Conservation (phyloP, 176 grass and related monocot species). For the Rhynchospora pubera region DNA sequence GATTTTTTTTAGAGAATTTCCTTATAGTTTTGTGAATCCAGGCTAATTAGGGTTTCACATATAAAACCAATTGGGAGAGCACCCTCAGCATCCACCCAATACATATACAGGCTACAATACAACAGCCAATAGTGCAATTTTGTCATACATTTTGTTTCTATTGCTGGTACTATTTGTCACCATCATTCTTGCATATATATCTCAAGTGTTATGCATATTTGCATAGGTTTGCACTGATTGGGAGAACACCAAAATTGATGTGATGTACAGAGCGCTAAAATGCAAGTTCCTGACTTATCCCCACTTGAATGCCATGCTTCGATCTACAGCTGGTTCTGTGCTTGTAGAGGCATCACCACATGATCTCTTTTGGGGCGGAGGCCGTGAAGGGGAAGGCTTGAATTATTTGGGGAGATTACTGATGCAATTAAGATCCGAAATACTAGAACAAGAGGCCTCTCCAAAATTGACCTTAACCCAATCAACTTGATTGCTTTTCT, state of each 20-base stretch:
- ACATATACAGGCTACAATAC: not conserved
- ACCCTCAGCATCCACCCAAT: not conserved
- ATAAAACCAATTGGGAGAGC: not conserved
- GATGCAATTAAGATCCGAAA: constrained; percentile 71
- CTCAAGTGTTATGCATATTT: not conserved
- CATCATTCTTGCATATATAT: constrained; percentile 9
- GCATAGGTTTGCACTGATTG: constrained; percentile 57
- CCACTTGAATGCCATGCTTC: constrained; percentile 59
- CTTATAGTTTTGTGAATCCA: not conserved
- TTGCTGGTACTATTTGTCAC: not conserved
- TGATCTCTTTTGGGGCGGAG: constrained; percentile 90
- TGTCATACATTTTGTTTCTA: not conserved
- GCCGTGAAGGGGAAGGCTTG: constrained; percentile 70
- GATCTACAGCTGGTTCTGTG: constrained; percentile 73
- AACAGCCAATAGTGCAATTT: not conserved
- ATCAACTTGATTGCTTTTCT: not conserved
- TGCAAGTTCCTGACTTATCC: constrained; percentile 68
- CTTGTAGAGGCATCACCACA: constrained; percentile 92
- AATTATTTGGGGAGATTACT: constrained; percentile 86
- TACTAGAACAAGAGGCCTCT: constrained; percentile 31
- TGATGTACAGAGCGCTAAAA: constrained; percentile 72
- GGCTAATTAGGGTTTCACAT: not conserved
- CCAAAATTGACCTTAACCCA: constrained; percentile 1
- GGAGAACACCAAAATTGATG: constrained; percentile 63
- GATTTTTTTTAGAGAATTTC: not conserved